These are phyloP conservation scores for Gastrolobium bilobum DNA, from an alignment of 306 rosid genomes.

Conservation along the genomic window DNA sequence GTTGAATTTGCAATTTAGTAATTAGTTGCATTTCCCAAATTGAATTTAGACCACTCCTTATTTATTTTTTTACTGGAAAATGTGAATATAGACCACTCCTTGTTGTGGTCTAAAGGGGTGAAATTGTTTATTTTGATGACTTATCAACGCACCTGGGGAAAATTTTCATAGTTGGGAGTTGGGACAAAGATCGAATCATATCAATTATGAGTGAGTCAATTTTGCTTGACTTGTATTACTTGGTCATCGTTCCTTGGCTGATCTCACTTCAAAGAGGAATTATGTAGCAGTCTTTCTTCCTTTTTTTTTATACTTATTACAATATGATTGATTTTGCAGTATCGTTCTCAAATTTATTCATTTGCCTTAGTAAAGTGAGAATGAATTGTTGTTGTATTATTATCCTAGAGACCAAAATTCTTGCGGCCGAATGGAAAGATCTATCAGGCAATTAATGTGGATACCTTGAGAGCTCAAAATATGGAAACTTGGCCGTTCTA, in stretches of 20 bases:
- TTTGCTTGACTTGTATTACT: neutral
- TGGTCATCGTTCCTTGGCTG: neutral
- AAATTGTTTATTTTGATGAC: neutral
- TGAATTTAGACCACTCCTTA: neutral
- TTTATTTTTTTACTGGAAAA: neutral
- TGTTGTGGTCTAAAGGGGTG: neutral
- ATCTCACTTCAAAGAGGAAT: slow-evolving; percentile 13
- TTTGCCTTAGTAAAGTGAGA: slow-evolving; percentile 24
- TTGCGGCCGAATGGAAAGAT: slow-evolving; percentile 74
- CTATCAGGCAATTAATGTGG: slow-evolving; percentile 85
- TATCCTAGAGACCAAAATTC: slow-evolving; percentile 74
- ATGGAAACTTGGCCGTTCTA: slow-evolving; percentile 93
- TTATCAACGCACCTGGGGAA: neutral
- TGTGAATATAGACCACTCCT: slow-evolving; percentile 9
- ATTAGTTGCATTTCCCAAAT: neutral
- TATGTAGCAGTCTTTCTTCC: neutral
- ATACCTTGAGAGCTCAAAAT: slow-evolving; percentile 86
- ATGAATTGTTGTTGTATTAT: slow-evolving; percentile 8
- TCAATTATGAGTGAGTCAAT: neutral
- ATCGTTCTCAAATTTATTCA: slow-evolving; percentile 34
- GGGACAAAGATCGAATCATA: no score
- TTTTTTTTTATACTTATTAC: neutral
- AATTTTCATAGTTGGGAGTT: neutral
- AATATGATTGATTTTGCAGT: neutral
- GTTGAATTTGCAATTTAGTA: no score